Conservation (phyloP, 2,329 filamentous ascomycete genomes). For the Dothiorella sarmentorum region DNA sequence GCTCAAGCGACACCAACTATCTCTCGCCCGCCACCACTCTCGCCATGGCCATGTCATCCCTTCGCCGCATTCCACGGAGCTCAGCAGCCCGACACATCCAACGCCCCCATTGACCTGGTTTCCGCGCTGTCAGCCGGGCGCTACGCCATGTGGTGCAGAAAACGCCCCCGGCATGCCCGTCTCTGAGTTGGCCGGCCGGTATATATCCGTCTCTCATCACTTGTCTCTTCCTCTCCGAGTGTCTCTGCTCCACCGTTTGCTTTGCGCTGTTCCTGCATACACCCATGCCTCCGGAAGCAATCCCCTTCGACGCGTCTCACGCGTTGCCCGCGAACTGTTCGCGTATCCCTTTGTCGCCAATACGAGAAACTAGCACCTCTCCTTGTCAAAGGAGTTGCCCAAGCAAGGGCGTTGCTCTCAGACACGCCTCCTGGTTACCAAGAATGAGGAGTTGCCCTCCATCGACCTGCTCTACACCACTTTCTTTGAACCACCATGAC, state of each 20-base stretch:
- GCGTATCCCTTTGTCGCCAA: constrained; percentile 11
- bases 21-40: neutral
- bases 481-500: constrained; percentile 17
- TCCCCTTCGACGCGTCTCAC: constrained; percentile 15
- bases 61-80: neutral
- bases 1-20: neutral
- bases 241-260: neutral
- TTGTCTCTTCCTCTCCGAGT: neutral
- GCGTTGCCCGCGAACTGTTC: constrained; percentile 13
- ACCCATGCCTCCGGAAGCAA: constrained; percentile 5
- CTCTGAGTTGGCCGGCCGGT: neutral
- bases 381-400: constrained; percentile 3
- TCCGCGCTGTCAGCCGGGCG: neutral
- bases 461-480: neutral
- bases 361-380: constrained; percentile 16
- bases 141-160: constrained; percentile 9
- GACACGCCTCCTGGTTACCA: constrained; percentile 18
- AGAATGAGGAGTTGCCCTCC: constrained; percentile 14
- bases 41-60: neutral
- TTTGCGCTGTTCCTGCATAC: constrained; percentile 15
- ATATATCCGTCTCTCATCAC: neutral
- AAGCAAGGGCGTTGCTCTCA: constrained; percentile 17
- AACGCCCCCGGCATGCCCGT: constrained; percentile 5
- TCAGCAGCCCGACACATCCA: neutral
- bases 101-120: constrained; percentile 3